Evolutionary conservation across 257 asterid genomes (phyloP).

Genomic region (Prunella vulgaris): DNA sequence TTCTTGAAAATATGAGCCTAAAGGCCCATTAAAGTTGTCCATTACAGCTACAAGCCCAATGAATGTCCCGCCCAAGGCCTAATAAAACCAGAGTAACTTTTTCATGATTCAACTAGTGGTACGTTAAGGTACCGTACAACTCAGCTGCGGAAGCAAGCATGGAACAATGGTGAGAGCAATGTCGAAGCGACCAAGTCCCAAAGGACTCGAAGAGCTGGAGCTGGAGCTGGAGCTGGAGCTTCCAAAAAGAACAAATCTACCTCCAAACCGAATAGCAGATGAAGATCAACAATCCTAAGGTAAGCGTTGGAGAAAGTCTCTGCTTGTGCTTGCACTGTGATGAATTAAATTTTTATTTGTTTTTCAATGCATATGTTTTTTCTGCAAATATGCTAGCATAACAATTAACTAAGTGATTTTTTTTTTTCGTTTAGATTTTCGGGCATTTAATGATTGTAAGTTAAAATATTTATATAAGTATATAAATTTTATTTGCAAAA

Average conservation of each 20-base stretch:
- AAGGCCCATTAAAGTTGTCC: neutral
- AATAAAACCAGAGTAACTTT: too few species aligned
- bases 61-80: neutral
- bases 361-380: neutral
- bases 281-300: conserved; percentile 59
- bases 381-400: neutral
- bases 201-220: too few species aligned
- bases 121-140: neutral
- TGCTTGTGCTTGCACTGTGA: neutral
- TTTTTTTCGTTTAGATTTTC: too few species aligned
- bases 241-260: too few species aligned
- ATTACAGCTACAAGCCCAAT: neutral
- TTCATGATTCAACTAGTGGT: too few species aligned
- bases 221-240: too few species aligned
- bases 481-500: too few species aligned
- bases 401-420: neutral
- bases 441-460: too few species aligned
- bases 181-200: too few species aligned
- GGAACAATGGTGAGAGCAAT: conserved; percentile 26
- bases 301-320: neutral
- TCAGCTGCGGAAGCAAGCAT: conserved; percentile 12
- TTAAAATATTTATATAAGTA: too few species aligned
- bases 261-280: conserved; percentile 46
- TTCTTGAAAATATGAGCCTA: neutral
- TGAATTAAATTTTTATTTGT: neutral